Evolutionary conservation across 352 stramenopile species (phyloP).

Genomic region (Phytopythium mirpurense): DNA sequence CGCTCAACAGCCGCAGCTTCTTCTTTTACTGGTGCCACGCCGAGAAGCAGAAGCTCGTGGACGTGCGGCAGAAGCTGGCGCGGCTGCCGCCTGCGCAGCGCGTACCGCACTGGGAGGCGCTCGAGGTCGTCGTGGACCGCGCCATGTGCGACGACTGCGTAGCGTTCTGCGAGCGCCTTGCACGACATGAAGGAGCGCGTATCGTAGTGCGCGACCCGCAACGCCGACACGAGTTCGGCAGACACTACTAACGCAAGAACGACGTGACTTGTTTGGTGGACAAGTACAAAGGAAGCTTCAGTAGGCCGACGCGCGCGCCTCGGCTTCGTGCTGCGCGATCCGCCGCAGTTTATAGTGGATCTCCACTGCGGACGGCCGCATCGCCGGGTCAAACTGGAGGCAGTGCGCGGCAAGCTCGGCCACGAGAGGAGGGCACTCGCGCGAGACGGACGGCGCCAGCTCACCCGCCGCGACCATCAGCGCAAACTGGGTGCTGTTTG

Average conservation of each 20-base stretch:
- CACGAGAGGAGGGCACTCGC: slow-evolving; percentile 30
- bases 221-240: slow-evolving; percentile 31
- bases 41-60: slow-evolving; percentile 82
- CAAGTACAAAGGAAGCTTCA: no score
- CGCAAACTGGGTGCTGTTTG: background rate
- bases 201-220: slow-evolving; percentile 54
- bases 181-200: slow-evolving; percentile 23
- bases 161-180: slow-evolving; percentile 44
- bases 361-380: slow-evolving; percentile 18
- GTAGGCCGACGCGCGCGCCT: no score
- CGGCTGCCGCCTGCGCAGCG: slow-evolving; percentile 4
- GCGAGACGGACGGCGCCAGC: background rate
- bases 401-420: slow-evolving; percentile 26
- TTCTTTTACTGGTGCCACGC: slow-evolving; percentile 86
- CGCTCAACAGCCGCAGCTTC: slow-evolving; percentile 81
- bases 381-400: slow-evolving; percentile 18
- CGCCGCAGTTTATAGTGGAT: slow-evolving; percentile 26
- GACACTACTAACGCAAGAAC: no score
- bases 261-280: no score
- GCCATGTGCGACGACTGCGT: slow-evolving; percentile 78
- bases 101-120: slow-evolving; percentile 32
- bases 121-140: slow-evolving; percentile 61
- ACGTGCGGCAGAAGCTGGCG: slow-evolving; percentile 60
- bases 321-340: slow-evolving; percentile 12
- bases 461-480: slow-evolving; percentile 1